Evolutionary conservation across 495 filamentous ascomycete species (phyloP), one percentile per base, ranked within the genome.

Genomic region (Aspergillus panamensis): DNA sequence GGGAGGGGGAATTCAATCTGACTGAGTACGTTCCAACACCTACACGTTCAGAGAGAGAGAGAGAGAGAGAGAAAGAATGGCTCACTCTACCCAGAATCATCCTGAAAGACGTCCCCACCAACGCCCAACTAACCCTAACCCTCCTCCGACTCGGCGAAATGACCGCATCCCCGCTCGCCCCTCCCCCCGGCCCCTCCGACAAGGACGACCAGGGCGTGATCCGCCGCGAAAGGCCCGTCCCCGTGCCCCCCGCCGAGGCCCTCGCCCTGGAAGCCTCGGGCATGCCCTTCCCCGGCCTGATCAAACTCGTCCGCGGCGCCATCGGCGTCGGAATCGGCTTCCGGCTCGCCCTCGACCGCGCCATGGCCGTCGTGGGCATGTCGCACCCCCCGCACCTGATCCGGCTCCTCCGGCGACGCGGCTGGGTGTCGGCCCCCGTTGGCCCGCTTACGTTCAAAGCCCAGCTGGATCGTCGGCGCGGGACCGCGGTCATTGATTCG

Each of bases 131-230:
- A 13, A 89, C 91, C 0, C 70, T 96, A 45, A 96, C 91, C 4
- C 80, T 96, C 12, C 86, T 96, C 25, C 87, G 92, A 37, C 85
- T 92, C 53, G 90, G 91, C 51, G 91, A 95, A 73, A 86, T 84
- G 17, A 93, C 92, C 70, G 85, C 88, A 52, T 82, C 89, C 0
- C 91, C 91, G 0, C 70, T 96, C 0, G 89, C 90, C 3, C 89
- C 91, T n/a, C 87, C 90, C 0, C 89, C 59, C 4, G 30, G 49
- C n/a, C 59, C 0, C 16, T 57, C 3, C 33, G 47, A 75, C 83
- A 61, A 48, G 71, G 64, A 29, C 73, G 7, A 67, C 17, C 55
- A 49, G 29, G 20, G 6, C 43, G 39, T 21, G 39, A 33, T 19
- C 39, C 39, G 33, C 2, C 21, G n/a, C 1, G 20, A 13, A 35